A percentile compares a stretch with the other conserved stretches of the same genome.
Conservation (phyloP, 768 basidiomycete species). For the Udeniomyces megalosporus region DNA sequence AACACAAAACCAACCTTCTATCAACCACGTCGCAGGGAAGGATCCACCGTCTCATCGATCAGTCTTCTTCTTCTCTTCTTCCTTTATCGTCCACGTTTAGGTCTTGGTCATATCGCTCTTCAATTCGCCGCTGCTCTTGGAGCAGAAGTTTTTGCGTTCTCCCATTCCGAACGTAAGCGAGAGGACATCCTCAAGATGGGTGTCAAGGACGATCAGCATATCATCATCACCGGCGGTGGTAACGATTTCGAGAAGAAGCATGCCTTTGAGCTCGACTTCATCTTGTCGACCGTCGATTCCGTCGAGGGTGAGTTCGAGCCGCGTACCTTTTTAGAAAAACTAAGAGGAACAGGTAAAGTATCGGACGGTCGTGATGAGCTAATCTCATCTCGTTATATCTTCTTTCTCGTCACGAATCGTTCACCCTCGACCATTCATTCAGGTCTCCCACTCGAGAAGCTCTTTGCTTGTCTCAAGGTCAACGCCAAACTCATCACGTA, state of each 20-base stretch:
- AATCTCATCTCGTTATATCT: too few species aligned
- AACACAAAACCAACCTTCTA: neutral
- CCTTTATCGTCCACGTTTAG: neutral
- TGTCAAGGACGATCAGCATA: conserved; percentile 31
- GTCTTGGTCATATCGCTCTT: conserved; percentile 27
- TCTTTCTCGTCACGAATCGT: too few species aligned
- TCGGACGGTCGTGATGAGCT: too few species aligned
- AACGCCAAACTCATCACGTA: conserved; percentile 4
- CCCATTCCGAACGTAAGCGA: conserved; percentile 40
- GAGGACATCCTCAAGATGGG: conserved; percentile 46
- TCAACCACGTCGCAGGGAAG: too few species aligned
- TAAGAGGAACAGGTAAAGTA: too few species aligned
- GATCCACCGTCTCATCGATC: too few species aligned
- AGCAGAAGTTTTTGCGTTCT: conserved; percentile 44
- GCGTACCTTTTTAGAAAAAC: too few species aligned
- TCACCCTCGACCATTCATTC: too few species aligned
- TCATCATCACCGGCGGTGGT: conserved; percentile 18
- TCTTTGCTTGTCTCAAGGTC: conserved; percentile 6
- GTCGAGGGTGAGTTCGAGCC: neutral
- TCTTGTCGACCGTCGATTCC: conserved; percentile 12
- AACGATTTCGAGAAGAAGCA: conserved; percentile 45
- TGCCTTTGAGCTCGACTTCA: conserved; percentile 31
- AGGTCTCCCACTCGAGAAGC: conserved; percentile 12
- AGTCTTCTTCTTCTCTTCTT: neutral
- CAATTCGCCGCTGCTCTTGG: conserved; percentile 43